phyloP scores from a whole-genome alignment of 345 rosid species.

The Camelina sativa region DNA sequence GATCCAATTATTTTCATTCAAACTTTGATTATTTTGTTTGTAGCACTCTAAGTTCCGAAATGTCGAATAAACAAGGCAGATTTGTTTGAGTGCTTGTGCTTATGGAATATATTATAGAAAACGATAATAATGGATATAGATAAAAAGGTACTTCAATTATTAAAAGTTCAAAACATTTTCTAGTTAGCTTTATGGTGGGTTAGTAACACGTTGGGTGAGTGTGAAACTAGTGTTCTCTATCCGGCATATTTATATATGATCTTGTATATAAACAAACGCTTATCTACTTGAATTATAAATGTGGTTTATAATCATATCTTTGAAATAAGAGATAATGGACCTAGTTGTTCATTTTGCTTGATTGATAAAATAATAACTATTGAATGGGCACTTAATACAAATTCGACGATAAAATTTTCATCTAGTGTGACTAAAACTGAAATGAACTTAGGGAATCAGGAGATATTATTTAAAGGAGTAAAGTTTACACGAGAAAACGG shows the following conservation, averaged over 20 bases:
- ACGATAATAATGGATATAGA: slow-evolving; percentile 15
- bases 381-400: no score
- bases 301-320: background rate
- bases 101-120: slow-evolving; percentile 21
- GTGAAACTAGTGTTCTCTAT: slow-evolving; percentile 22
- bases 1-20: background rate
- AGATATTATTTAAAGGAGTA: no score
- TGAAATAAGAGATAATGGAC: background rate
- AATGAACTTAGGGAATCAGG: no score
- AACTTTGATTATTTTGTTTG: slow-evolving; percentile 19
- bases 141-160: slow-evolving; percentile 1
- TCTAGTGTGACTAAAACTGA: no score
- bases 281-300: background rate
- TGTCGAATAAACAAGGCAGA: slow-evolving; percentile 1
- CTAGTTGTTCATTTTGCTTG: background rate
- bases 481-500: no score
- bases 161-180: background rate
- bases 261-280: background rate
- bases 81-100: slow-evolving; percentile 5
- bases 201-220: slow-evolving; percentile 18
- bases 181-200: slow-evolving; percentile 9
- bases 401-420: no score
- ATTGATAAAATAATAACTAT: background rate
- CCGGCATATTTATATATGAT: background rate
- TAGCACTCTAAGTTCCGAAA: background rate